phyloP scores from a whole-genome alignment of 768 basidiomycete genomes.

The Phlegmacium glaucopus region DNA sequence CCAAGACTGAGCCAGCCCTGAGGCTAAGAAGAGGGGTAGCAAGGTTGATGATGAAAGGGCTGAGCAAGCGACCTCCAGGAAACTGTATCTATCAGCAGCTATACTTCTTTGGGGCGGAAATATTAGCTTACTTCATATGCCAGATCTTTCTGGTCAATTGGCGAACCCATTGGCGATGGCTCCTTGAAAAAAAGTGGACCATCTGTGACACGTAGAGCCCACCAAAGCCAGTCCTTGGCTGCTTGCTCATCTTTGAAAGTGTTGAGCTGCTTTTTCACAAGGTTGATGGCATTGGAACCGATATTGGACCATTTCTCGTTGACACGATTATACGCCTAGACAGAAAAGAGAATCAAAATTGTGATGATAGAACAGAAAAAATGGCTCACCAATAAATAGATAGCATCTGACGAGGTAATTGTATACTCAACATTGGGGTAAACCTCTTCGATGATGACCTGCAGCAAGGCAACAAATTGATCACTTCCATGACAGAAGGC shows the following conservation, averaged over 20 bases:
- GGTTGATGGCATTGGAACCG: constrained; percentile 6
- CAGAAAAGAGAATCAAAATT: background rate
- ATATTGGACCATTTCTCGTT: constrained; percentile 15
- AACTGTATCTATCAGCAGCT: background rate
- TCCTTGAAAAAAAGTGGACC: constrained; percentile 14
- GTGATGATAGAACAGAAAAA: no score
- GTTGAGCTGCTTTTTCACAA: constrained; percentile 5
- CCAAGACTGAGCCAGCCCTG: constrained; percentile 6
- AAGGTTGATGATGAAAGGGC: constrained; percentile 11
- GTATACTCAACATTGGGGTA: background rate
- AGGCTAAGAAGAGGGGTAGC: constrained; percentile 4
- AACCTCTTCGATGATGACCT: constrained; percentile 8
- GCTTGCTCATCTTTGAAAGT: constrained; percentile 2
- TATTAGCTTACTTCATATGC: constrained; percentile 8
- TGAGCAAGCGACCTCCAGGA: constrained; percentile 11
- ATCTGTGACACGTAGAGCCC: constrained; percentile 10
- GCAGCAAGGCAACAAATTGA: constrained; percentile 10
- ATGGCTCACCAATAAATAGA: no score
- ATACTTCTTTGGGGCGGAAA: background rate
- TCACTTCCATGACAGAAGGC: constrained; percentile 6
- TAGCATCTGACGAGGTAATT: no score
- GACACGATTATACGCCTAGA: constrained; percentile 15
- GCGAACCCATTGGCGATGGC: constrained; percentile 1
- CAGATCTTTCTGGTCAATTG: constrained; percentile 5
- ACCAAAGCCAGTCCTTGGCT: constrained; percentile 9